Evolutionary conservation across 2,329 filamentous ascomycete genomes (phyloP).

Genomic region (Emydomyces testavorans): DNA sequence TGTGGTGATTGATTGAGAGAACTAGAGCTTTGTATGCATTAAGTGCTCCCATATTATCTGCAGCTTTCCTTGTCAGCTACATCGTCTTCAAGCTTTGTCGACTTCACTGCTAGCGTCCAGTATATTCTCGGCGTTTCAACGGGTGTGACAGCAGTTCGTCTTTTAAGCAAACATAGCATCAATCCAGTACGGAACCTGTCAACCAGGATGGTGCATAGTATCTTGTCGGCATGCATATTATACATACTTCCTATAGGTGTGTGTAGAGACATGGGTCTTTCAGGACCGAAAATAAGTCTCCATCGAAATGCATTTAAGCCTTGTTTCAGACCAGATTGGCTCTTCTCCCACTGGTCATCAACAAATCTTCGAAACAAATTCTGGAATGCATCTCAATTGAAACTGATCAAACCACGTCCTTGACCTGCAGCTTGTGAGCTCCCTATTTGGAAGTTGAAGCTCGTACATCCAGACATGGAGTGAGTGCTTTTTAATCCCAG

Average conservation of each 20-base stretch:
- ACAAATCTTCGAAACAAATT: background rate
- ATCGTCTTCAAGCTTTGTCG: background rate
- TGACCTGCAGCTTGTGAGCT: no score
- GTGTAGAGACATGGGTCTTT: slow-evolving; percentile 4
- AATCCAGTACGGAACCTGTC: background rate
- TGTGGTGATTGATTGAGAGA: no score
- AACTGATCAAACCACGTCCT: background rate
- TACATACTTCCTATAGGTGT: slow-evolving; percentile 1
- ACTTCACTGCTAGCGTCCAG: background rate
- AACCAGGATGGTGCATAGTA: slow-evolving; percentile 7
- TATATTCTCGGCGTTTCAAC: background rate
- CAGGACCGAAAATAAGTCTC: slow-evolving; percentile 1
- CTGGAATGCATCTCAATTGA: background rate
- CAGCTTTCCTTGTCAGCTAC: background rate
- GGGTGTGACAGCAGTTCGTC: slow-evolving; percentile 1
- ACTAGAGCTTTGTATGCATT: no score
- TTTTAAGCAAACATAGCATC: slow-evolving; percentile 1
- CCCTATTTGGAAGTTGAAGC: no score
- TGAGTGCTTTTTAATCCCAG: no score
- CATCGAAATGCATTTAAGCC: slow-evolving; percentile 7
- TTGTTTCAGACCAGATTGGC: slow-evolving; percentile 6
- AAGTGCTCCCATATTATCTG: background rate
- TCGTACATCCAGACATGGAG: no score
- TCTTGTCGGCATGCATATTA: slow-evolving; percentile 2
- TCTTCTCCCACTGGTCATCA: background rate